Base-by-base conservation (phyloP, 805 yeast species). In the Vanderwaltozyma tropicalis region DNA sequence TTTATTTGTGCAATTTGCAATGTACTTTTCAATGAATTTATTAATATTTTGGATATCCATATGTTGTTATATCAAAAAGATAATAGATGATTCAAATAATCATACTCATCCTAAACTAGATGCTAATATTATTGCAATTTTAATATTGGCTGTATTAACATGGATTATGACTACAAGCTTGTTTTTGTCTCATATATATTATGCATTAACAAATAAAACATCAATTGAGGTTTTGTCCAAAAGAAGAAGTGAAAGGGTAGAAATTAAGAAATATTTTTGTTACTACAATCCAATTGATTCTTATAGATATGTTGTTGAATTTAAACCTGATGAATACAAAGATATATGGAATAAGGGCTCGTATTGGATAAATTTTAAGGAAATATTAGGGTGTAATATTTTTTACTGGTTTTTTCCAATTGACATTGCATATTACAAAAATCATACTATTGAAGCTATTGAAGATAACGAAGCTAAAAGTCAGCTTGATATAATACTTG, bases 181-280 rank as follows among this genome's bases (percentile, higher is more conserved):
- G 35, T 46, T 67, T 2, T 46, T 52, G 0, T 61, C 67, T 26
- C 77, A 76, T 42, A 17, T 68, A 3, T 47, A 57, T 32, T 75
- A 73, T 48, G 61, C 80, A 17, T 34, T 45, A 2, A 41, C 42
- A 7, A 79, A 81, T 46, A 58, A 66, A 41, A 72, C 84, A 0
- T 69, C 86, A 0, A 50, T 84, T 11, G 89, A 81, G 44, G 77
- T 72, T 26, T 51, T 78, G 28, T 58, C 66, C 13, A 43, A 61
- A 24, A 61, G 61, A 30, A 52, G 59, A 22, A 34, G 21, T 9
- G 37, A 28, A 22, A 32, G 35, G 9, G 26, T 27, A 6, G 25
- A 37, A 28, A 3, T 42, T 35, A 18, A 46, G 45, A 32, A 48
- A 49, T 34, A 46, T 48, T 35, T 55, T 30, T 37, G 61, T 61